phyloP scores from a whole-genome alignment of 2,329 filamentous ascomycete genomes.

The Penicillium griseofulvum region DNA sequence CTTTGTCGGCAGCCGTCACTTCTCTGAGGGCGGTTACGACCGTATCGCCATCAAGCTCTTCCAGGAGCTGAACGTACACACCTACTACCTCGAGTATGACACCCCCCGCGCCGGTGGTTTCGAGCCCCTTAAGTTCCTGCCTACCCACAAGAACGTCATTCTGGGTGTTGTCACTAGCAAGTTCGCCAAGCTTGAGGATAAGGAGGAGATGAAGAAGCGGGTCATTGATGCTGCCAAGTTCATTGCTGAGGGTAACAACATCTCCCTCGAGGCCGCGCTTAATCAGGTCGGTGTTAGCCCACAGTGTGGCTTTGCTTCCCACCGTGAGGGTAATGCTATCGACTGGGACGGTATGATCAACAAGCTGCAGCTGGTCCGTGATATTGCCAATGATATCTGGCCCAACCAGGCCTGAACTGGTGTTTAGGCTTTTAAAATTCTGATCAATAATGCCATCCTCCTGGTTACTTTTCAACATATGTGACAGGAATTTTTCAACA shows the following conservation, averaged over 20 bases:
- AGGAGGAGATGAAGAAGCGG: slow-evolving; percentile 61
- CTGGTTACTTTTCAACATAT: slow-evolving; percentile 14
- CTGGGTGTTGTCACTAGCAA: slow-evolving; percentile 65
- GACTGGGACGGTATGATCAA: slow-evolving; percentile 68
- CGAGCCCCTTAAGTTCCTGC: slow-evolving; percentile 61
- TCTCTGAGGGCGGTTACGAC: slow-evolving; percentile 66
- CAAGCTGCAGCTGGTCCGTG: slow-evolving; percentile 68
- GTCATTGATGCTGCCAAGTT: slow-evolving; percentile 63
- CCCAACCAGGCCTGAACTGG: slow-evolving; percentile 48
- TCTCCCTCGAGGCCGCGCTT: slow-evolving; percentile 65
- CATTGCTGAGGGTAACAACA: slow-evolving; percentile 65
- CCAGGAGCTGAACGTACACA: slow-evolving; percentile 61
- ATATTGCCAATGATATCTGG: slow-evolving; percentile 73
- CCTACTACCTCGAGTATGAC: slow-evolving; percentile 69
- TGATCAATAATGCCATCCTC: slow-evolving; percentile 3
- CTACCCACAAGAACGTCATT: slow-evolving; percentile 62
- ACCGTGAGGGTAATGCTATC: slow-evolving; percentile 70
- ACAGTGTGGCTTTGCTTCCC: slow-evolving; percentile 72
- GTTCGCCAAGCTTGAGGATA: slow-evolving; percentile 60
- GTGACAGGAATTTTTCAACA: slow-evolving; percentile 12
- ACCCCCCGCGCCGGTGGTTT: slow-evolving; percentile 64
- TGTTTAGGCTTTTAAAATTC: not conserved
- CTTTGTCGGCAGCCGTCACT: slow-evolving; percentile 65
- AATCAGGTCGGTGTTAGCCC: slow-evolving; percentile 67
- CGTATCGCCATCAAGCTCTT: slow-evolving; percentile 66